These are phyloP conservation scores for Pseudogymnoascus sp. DNA, from an alignment of 2,329 filamentous ascomycete genomes.

Conservation along the genomic window DNA sequence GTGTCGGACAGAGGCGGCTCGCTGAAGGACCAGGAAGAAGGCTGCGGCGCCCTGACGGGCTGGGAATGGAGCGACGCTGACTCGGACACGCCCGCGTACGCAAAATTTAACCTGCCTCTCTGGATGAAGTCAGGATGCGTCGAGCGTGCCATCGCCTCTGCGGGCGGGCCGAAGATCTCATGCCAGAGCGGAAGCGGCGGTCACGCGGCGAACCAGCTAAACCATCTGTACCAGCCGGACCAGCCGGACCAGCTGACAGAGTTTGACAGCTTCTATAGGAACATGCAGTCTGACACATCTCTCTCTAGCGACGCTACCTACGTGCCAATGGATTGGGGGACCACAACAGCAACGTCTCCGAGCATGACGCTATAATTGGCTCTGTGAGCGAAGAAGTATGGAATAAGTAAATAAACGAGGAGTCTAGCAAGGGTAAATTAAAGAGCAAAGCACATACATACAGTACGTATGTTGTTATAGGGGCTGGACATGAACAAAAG, in stretches of 20 bases:
- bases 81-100: neutral
- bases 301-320: neutral
- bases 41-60: conserved; percentile 16
- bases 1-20: neutral
- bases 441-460: neutral
- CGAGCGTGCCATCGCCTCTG: conserved; percentile 25
- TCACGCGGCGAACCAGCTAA: neutral
- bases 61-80: conserved; percentile 13
- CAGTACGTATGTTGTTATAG: neutral
- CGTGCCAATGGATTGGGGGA: neutral
- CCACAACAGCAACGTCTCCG: too few species aligned
- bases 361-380: neutral
- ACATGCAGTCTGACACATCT: neutral
- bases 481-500: too few species aligned
- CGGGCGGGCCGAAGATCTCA: conserved; percentile 22
- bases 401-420: too few species aligned
- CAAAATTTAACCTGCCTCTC: conserved; percentile 22
- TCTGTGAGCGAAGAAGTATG: neutral
- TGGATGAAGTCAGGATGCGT: conserved; percentile 25
- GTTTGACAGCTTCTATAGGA: neutral
- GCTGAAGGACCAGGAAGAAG: neutral
- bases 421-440: too few species aligned
- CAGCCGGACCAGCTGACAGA: neutral
- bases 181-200: conserved; percentile 9
- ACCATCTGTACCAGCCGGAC: neutral